Evolutionary conservation across 1,284 basidiomycete genomes (phyloP).

Genomic region (Apiotrichum laibachii): DNA sequence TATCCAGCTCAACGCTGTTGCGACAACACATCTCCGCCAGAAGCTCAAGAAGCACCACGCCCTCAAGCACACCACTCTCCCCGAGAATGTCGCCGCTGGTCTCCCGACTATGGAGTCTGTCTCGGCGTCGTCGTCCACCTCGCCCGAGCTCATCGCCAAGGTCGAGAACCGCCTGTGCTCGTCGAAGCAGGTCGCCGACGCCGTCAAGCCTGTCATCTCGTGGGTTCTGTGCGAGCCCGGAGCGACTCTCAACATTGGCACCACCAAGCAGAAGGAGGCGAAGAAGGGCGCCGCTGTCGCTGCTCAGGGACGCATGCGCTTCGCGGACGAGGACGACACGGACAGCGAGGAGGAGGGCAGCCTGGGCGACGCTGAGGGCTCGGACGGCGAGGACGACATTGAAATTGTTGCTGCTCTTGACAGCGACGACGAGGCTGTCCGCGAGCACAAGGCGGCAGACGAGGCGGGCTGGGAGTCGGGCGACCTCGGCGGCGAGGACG

Average conservation of each 20-base stretch:
- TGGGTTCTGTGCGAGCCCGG: slow-evolving; percentile 47
- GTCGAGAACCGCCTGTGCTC: slow-evolving; percentile 72
- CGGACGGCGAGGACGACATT: slow-evolving; percentile 19
- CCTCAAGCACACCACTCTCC: slow-evolving; percentile 39
- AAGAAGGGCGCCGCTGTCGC: slow-evolving; percentile 14
- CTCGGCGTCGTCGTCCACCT: slow-evolving; percentile 30
- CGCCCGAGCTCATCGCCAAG: slow-evolving; percentile 59
- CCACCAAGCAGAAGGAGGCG: slow-evolving; percentile 15
- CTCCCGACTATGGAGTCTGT: slow-evolving; percentile 17
- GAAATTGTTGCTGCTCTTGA: slow-evolving; percentile 17
- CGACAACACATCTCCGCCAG: slow-evolving; percentile 61
- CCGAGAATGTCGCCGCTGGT: slow-evolving; percentile 49
- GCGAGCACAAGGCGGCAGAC: slow-evolving; percentile 49
- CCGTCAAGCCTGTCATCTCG: slow-evolving; percentile 59
- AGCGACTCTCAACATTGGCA: slow-evolving; percentile 31
- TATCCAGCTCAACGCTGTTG: slow-evolving; percentile 61
- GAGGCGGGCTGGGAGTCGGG: slow-evolving; percentile 62
- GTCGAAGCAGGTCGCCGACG: slow-evolving; percentile 68
- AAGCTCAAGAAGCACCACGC: slow-evolving; percentile 72
- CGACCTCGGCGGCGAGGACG: slow-evolving; percentile 16
- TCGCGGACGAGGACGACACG: no score
- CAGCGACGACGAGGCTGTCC: slow-evolving; percentile 22
- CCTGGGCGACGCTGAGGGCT: slow-evolving; percentile 7
- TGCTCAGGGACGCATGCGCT: no score
- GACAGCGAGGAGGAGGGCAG: slow-evolving; percentile 13